Evolutionary conservation across 164 flowering plant genomes (phyloP), one percentile per base, ranked within the genome.

Genomic region (Houttuynia cordata): DNA sequence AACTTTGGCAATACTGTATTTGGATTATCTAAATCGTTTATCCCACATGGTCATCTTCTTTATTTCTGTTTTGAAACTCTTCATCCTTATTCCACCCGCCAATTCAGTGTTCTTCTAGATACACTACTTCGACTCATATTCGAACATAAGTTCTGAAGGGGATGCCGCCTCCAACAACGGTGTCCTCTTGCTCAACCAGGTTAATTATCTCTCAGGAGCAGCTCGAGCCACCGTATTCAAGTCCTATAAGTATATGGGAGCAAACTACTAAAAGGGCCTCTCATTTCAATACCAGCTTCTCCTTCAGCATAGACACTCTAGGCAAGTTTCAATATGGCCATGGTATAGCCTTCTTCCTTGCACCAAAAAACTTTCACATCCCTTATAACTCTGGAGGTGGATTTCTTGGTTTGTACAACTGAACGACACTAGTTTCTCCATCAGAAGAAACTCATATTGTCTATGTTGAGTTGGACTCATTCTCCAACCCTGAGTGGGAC

Each of bases 211-310:
- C 24, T 56, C 53, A 42, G 60, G 70, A 2, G 66, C 45, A 1
- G 73, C 69, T 22, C 62, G 60, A 8, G 69, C 73, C 22, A 47
- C 15, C 15, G 0, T 70, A 42, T 37, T 0, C 12, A 22, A 21
- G 57, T 7, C 51, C 25, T 0, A 56, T 70, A 13, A 69, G 8
- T 22, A 40, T 66, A 4, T 67, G 62, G 62, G 70, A 71, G 30
- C 17, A 41, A 0, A 0, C 64, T 24, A 64, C 65, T 9, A 52
- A 60, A 20, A 56, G 42, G 3, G 51, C 61, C 13, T 9, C 85
- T 0, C 78, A 83, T 57, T 81, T 86, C 76, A 61, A 73, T 0
- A 71, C 86, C 6, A 73, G 56, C 51, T 85, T 78, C 64, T 53
- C 82, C 60, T 76, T 81, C 63, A 49, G 23, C 57, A 68, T 83